phyloP scores from a whole-genome alignment of 768 basidiomycete species.

The Lactarius trivialis region DNA sequence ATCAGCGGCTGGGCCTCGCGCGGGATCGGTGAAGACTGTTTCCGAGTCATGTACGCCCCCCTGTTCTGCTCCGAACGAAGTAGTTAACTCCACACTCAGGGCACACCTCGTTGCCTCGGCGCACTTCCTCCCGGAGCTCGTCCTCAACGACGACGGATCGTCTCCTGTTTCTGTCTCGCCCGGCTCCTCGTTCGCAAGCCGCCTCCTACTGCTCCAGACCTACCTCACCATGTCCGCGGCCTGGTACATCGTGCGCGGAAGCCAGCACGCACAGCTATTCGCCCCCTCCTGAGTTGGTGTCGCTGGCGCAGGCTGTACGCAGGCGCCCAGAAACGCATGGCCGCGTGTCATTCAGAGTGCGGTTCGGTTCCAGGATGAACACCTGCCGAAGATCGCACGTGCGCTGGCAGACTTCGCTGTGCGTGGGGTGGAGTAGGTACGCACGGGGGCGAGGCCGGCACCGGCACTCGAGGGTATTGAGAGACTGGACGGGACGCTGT shows the following conservation, averaged over 20 bases:
- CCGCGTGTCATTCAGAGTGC: conserved; percentile 46
- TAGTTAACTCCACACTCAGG: too few relatives aligned
- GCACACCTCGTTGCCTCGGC: conserved; percentile 43
- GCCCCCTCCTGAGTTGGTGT: conserved; percentile 17
- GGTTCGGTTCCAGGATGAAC: conserved; percentile 52
- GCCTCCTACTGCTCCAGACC: conserved; percentile 47
- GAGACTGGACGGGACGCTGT: conserved; percentile 53
- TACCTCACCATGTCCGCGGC: conserved; percentile 47
- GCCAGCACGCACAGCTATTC: conserved; percentile 29
- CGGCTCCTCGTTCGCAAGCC: conserved; percentile 34
- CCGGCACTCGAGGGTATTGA: conserved; percentile 40
- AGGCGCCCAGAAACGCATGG: conserved; percentile 36
- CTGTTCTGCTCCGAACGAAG: not conserved
- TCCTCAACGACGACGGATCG: too few relatives aligned
- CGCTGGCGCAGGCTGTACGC: not conserved
- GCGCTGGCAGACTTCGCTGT: conserved; percentile 22
- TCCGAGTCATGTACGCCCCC: too few relatives aligned
- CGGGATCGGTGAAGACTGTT: too few relatives aligned
- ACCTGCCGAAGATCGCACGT: conserved; percentile 40
- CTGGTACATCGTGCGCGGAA: conserved; percentile 52
- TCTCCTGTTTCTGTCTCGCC: too few relatives aligned
- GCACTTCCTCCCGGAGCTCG: conserved; percentile 48
- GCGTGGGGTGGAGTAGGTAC: conserved; percentile 30
- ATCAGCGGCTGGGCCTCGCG: too few relatives aligned
- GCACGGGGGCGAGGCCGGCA: not conserved